Evolutionary conservation across 1,139 yeast species (phyloP).

Genomic region (Saccharomyces hybrid): DNA sequence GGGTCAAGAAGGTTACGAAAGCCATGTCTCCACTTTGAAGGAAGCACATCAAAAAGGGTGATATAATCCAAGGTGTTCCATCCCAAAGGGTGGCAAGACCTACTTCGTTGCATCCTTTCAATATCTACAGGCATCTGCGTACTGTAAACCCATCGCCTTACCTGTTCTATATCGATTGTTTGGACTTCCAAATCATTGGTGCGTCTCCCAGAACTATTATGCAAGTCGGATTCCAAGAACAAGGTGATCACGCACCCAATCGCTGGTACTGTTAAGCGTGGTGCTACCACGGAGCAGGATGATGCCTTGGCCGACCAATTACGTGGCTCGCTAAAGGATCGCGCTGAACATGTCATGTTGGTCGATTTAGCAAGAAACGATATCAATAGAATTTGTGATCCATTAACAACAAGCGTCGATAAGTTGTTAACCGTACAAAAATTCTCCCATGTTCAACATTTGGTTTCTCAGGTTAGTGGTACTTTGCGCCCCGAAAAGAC

Average conservation of each 20-base stretch:
- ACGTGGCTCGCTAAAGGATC: constrained; percentile 74
- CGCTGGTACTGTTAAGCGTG: constrained; percentile 92
- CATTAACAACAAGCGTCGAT: constrained; percentile 76
- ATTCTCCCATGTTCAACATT: constrained; percentile 95
- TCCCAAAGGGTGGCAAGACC: constrained; percentile 95
- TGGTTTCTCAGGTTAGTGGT: constrained; percentile 92
- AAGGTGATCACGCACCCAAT: constrained; percentile 90
- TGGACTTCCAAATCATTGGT: constrained; percentile 90
- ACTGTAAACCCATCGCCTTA: constrained; percentile 97
- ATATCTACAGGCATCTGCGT: constrained; percentile 86
- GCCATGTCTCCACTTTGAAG: constrained; percentile 66
- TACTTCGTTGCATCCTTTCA: constrained; percentile 90
- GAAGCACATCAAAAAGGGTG: constrained; percentile 79
- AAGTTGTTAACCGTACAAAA: constrained; percentile 82
- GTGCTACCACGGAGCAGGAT: constrained; percentile 85
- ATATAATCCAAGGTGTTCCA: constrained; percentile 94
- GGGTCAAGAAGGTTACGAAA: constrained; percentile 93
- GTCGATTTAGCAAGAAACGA: constrained; percentile 96
- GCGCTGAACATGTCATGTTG: constrained; percentile 97
- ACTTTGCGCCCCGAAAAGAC: constrained; percentile 74
- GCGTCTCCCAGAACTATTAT: constrained; percentile 94
- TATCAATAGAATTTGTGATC: constrained; percentile 88
- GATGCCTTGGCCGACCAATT: constrained; percentile 70
- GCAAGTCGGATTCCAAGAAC: constrained; percentile 64
- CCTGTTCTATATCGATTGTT: constrained; percentile 81